Conservation (phyloP, 768 basidiomycete species). For the Russula earlei region DNA sequence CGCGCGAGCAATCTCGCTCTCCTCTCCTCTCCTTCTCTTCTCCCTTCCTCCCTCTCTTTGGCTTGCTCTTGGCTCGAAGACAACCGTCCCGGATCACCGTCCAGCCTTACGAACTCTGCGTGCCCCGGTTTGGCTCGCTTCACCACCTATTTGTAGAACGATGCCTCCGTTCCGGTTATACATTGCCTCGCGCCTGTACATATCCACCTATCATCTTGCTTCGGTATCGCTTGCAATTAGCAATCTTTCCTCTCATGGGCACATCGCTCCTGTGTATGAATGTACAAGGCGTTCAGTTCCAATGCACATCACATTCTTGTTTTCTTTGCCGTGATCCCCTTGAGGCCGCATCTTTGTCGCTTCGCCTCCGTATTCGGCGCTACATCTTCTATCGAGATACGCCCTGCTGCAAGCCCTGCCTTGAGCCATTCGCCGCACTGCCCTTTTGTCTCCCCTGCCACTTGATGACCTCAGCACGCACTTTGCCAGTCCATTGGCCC, state of each 20-base stretch:
- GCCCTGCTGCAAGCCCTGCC: conserved; percentile 41
- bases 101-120: too few relatives aligned
- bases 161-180: not conserved
- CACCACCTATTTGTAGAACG: conserved; percentile 1
- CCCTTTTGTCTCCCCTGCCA: conserved; percentile 71
- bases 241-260: not conserved
- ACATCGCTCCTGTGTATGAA: not conserved
- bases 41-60: too few relatives aligned
- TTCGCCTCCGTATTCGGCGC: not conserved
- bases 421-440: conserved; percentile 65
- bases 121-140: too few relatives aligned
- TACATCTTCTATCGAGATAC: conserved; percentile 29
- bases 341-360: conserved; percentile 9
- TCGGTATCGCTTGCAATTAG: conserved; percentile 4
- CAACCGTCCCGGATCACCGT: too few relatives aligned
- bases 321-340: conserved; percentile 14
- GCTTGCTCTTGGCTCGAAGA: too few relatives aligned
- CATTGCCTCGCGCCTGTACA: not conserved
- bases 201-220: not conserved
- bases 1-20: too few relatives aligned
- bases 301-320: conserved; percentile 1
- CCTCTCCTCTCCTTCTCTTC: too few relatives aligned
- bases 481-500: conserved; percentile 61
- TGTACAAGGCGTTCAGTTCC: not conserved
- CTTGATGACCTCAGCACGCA: conserved; percentile 56